A percentile compares a stretch with the other conserved stretches of the same genome.
phyloP scores from a whole-genome alignment of 306 rosid species.

The Prunus campanulata region DNA sequence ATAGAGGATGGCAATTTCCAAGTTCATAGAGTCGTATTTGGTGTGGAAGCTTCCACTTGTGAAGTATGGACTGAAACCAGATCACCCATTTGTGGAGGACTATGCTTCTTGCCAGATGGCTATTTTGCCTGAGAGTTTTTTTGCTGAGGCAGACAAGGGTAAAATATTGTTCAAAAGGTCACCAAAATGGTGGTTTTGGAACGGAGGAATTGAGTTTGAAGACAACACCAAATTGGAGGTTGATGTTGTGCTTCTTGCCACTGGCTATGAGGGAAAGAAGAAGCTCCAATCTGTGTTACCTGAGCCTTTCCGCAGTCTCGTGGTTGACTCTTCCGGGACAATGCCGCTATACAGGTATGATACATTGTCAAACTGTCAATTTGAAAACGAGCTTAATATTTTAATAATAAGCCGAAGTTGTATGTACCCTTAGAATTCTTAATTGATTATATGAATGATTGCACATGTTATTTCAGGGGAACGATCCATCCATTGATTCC shows the following conservation, averaged over 20 bases:
- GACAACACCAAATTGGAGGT: slow-evolving; percentile 49
- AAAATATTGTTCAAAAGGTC: slow-evolving; percentile 42
- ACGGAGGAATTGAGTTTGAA: slow-evolving; percentile 52
- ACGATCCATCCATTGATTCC: slow-evolving; percentile 59
- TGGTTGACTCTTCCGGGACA: slow-evolving; percentile 42
- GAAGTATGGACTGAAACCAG: slow-evolving; percentile 59
- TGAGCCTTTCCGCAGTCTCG: slow-evolving; percentile 46
- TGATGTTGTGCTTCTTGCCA: slow-evolving; percentile 58
- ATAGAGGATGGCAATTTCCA: slow-evolving; percentile 54
- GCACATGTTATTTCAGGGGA: slow-evolving; percentile 31
- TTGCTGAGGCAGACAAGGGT: slow-evolving; percentile 55
- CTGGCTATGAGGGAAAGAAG: slow-evolving; percentile 54
- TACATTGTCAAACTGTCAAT: background rate
- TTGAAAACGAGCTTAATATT: background rate
- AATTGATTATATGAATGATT: background rate
- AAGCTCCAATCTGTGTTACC: slow-evolving; percentile 51
- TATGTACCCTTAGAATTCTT: background rate
- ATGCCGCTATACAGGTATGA: slow-evolving; percentile 51
- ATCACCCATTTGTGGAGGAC: slow-evolving; percentile 64
- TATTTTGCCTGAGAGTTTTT: slow-evolving; percentile 58
- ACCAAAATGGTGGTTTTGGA: slow-evolving; percentile 57
- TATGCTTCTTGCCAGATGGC: slow-evolving; percentile 76
- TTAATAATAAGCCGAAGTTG: background rate
- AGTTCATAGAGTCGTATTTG: slow-evolving; percentile 60
- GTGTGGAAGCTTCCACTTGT: slow-evolving; percentile 55